These are phyloP conservation scores for Ascochyta koolunga DNA, from an alignment of 2,329 filamentous ascomycete species.

Conservation along the genomic window DNA sequence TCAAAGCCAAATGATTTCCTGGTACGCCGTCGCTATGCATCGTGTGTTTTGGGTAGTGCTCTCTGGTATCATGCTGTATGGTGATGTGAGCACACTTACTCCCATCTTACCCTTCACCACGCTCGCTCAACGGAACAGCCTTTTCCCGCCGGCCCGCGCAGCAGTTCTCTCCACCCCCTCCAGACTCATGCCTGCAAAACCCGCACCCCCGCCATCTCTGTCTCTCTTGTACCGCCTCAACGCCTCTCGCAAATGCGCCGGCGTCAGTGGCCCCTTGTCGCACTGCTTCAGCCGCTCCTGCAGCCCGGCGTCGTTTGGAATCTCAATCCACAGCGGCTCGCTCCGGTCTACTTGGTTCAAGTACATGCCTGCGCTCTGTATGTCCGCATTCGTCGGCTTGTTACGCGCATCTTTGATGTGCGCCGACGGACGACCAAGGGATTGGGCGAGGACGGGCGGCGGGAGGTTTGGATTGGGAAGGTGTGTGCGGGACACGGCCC, in stretches of 20 bases:
- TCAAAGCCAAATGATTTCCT: background rate
- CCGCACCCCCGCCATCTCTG: conserved; percentile 66
- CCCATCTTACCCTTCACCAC: background rate
- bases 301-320: conserved; percentile 29
- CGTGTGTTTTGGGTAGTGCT: background rate
- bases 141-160: conserved; percentile 53
- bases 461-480: conserved; percentile 40
- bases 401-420: conserved; percentile 37
- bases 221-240: conserved; percentile 69
- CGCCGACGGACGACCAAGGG: conserved; percentile 36
- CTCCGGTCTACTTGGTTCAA: conserved; percentile 29
- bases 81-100: background rate
- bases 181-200: conserved; percentile 57
- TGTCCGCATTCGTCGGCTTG: conserved; percentile 36
- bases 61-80: background rate
- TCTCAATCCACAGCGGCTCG: conserved; percentile 37
- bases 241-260: conserved; percentile 77
- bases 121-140: conserved; percentile 50
- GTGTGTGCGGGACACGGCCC: conserved; percentile 59
- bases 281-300: conserved; percentile 37
- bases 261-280: conserved; percentile 66
- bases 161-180: conserved; percentile 55
- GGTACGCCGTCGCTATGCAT: conserved; percentile 17
- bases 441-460: conserved; percentile 31
- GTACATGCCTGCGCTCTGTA: conserved; percentile 34